Evolutionary conservation across 75 land plant species (phyloP).

Genomic region (Pseudotsuga menziesii): DNA sequence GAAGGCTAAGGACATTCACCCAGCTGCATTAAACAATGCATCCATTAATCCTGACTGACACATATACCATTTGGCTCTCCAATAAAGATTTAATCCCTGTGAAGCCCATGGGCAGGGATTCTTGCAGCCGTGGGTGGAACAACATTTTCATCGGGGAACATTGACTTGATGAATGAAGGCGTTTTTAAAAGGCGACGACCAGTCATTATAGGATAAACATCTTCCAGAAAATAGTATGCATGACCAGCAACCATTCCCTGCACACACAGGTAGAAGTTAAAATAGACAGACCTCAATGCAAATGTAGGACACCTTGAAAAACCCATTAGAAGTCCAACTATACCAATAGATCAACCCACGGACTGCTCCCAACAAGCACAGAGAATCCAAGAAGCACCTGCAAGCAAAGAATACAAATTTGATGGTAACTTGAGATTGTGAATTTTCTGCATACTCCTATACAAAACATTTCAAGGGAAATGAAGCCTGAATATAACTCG

Average conservation of each 20-base stretch:
- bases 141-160: constrained; percentile 90
- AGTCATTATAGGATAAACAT: constrained; percentile 92
- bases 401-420: constrained; percentile 1
- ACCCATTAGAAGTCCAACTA: not conserved
- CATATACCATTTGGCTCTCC: too few species aligned
- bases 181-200: constrained; percentile 84
- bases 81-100: constrained; percentile 37
- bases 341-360: constrained; percentile 98
- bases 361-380: constrained; percentile 90
- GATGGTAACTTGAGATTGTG: not conserved
- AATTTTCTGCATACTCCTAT: not conserved
- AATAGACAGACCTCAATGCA: not conserved
- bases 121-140: constrained; percentile 58
- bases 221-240: constrained; percentile 95
- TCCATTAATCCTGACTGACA: too few species aligned
- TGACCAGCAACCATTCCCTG: constrained; percentile 99
- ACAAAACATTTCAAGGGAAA: not conserved
- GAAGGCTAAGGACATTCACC: too few species aligned
- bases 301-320: not conserved
- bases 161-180: constrained; percentile 74
- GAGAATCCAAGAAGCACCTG: constrained; percentile 98
- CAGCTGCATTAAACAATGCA: too few species aligned
- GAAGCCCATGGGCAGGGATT: constrained; percentile 46
- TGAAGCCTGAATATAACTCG: not conserved
- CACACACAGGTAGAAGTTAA: not conserved